Base-by-base conservation (phyloP, 2,329 filamentous ascomycete species). In the Botrytis elliptica region DNA sequence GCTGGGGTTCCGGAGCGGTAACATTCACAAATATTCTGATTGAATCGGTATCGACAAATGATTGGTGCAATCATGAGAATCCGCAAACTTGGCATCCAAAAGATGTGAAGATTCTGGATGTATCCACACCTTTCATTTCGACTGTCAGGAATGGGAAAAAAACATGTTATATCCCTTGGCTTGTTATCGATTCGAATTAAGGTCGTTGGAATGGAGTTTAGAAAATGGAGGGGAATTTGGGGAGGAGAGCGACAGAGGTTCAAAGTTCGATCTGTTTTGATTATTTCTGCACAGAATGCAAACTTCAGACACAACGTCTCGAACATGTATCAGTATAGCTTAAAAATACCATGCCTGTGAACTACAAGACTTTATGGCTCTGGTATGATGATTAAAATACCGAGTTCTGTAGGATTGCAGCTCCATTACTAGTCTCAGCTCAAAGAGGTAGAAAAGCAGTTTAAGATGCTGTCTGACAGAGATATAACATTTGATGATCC, bases 1-100 rank as follows among this genome's bases (percentile, higher is more conserved):
- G 63, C 1, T 72, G 70, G 70, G 62, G 22, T 16, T 72, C 70
- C 8, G 70, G 70, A 33, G 36, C 70, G 3, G 70, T 68, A 38
- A 72, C 22, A 14, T 72, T 72, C 70, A 72, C 38, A n/a, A 68
- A 72, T 33, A 72, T 68, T 33, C 25, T 72, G 3, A 72, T 72
- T 12, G 62, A 72, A 33, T 55, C 62, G 3, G 29, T 25, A 14
- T 66, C 52, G 22, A 67, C 49, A 40, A 46, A 38, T 7, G 60
- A 66, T 66, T 72, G 70, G 70, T 72, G 70, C n/a, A 65, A 71
- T 55, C 16, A n/a, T 29, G 33, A 49, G 8, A 71, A 71, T 29
- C 25, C 57, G 5, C 3, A 52, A 12, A 25, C 59, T 38, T 71
- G 59, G 69, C 36, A 40, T 36, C 42, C 59, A 29, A 44, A 71